Evolutionary conservation across 2,329 filamentous ascomycete genomes (phyloP).

Genomic region (Microcyclosporella mali): DNA sequence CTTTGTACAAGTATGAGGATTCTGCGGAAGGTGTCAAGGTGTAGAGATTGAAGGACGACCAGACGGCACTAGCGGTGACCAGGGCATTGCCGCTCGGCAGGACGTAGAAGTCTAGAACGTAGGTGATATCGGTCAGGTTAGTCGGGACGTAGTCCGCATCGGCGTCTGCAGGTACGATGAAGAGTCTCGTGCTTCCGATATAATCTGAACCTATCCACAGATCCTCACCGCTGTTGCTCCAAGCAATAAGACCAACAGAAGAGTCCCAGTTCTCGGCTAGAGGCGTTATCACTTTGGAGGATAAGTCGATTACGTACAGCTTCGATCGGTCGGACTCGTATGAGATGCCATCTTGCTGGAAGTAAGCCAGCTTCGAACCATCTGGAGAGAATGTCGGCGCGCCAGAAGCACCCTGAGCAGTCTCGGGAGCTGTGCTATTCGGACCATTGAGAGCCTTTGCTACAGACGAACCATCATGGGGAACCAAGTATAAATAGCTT

Average conservation of each 20-base stretch:
- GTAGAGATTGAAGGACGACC: neutral
- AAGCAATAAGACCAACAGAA: conserved; percentile 15
- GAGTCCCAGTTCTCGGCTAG: conserved; percentile 21
- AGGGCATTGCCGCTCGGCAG: conserved; percentile 17
- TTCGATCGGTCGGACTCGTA: conserved; percentile 23
- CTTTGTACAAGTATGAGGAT: conserved; percentile 3
- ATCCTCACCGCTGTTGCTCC: conserved; percentile 14
- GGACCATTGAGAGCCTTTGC: conserved; percentile 22
- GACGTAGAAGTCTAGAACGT: conserved; percentile 20
- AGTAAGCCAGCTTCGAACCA: conserved; percentile 19
- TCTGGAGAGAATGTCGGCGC: conserved; percentile 19
- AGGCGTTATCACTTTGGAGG: conserved; percentile 16
- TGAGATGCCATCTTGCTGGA: conserved; percentile 20
- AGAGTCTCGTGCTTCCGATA: conserved; percentile 19
- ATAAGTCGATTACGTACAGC: conserved; percentile 21
- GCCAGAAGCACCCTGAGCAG: conserved; percentile 20
- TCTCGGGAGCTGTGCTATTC: conserved; percentile 17
- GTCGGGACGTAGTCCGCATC: conserved; percentile 17
- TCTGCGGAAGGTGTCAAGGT: neutral
- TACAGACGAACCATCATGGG: conserved; percentile 23
- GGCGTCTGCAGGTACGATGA: conserved; percentile 21
- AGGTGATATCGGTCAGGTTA: conserved; percentile 21
- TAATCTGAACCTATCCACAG: conserved; percentile 20
- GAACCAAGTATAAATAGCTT: conserved; percentile 23
- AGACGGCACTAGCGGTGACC: conserved; percentile 2